Conservation (phyloP, 2,329 filamentous ascomycete genomes). For the Colletotrichum kahawae region DNA sequence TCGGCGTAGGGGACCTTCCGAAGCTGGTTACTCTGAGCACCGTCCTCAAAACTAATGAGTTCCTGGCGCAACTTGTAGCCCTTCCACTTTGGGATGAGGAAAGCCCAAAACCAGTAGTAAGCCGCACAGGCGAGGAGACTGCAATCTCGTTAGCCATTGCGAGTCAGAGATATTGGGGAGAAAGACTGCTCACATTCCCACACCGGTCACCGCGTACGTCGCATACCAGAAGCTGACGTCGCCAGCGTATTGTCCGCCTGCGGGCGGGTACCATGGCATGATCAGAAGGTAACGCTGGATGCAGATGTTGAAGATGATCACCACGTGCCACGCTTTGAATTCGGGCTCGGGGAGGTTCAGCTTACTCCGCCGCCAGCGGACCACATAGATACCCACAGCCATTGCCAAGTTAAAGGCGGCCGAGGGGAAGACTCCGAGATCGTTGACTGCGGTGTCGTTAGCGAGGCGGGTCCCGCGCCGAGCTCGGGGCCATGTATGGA, state of each 20-base stretch:
- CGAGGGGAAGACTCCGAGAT: conserved; percentile 60
- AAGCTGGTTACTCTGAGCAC: conserved; percentile 48
- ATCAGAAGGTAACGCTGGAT: conserved; percentile 67
- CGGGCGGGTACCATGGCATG: conserved; percentile 76
- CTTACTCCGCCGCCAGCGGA: conserved; percentile 59
- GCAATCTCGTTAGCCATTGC: background rate
- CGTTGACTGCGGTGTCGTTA: background rate
- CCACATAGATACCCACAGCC: conserved; percentile 60
- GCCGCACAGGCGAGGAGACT: conserved; percentile 57
- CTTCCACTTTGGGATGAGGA: conserved; percentile 54
- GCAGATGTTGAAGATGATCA: conserved; percentile 64
- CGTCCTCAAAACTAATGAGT: conserved; percentile 40
- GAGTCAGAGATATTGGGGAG: background rate
- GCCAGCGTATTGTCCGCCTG: conserved; percentile 61
- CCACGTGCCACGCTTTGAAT: conserved; percentile 64
- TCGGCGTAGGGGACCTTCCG: conserved; percentile 57
- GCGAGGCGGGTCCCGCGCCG: background rate
- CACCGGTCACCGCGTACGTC: conserved; percentile 69
- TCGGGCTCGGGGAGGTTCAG: conserved; percentile 51
- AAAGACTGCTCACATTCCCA: conserved; percentile 58
- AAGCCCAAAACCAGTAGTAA: conserved; percentile 66
- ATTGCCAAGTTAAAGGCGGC: conserved; percentile 63
- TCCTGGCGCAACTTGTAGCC: conserved; percentile 62
- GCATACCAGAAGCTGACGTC: conserved; percentile 78
- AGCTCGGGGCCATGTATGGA: background rate